These are phyloP conservation scores for Xanthoparmelia taractica DNA, from an alignment of 495 filamentous ascomycete species.

Conservation along the genomic window DNA sequence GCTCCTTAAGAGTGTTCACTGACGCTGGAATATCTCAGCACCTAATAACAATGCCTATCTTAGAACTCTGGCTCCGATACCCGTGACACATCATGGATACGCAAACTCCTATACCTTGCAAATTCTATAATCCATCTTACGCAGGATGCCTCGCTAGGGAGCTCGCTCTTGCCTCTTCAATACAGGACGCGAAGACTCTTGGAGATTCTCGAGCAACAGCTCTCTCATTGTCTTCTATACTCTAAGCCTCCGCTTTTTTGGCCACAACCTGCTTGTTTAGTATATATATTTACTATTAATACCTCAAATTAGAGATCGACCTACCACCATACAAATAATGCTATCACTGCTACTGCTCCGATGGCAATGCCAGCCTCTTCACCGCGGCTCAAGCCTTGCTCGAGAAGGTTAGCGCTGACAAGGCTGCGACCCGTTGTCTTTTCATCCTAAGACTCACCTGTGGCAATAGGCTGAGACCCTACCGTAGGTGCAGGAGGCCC, in stretches of 20 bases:
- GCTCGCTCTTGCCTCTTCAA: neutral
- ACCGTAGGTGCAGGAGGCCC: too few species aligned
- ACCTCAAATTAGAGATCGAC: neutral
- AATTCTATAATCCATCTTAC: too few species aligned
- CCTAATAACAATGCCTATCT: too few species aligned
- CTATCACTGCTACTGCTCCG: neutral
- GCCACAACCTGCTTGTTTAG: slow-evolving; percentile 12
- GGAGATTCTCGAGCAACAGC: neutral
- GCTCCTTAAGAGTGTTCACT: too few species aligned
- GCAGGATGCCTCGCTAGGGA: too few species aligned
- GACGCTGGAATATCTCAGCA: too few species aligned
- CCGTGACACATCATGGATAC: too few species aligned
- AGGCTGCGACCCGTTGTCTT: neutral
- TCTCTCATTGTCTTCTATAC: neutral
- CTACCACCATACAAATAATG: slow-evolving; percentile 18
- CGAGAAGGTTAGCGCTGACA: neutral
- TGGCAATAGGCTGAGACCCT: neutral
- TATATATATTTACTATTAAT: too few species aligned
- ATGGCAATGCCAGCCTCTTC: slow-evolving; percentile 4
- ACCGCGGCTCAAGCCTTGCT: slow-evolving; percentile 8
- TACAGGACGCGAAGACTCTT: neutral
- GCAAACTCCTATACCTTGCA: too few species aligned
- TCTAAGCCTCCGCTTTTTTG: slow-evolving; percentile 2
- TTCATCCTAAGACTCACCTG: slow-evolving; percentile 2
- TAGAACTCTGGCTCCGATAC: too few species aligned